A percentile compares a stretch with the other conserved stretches of the same genome.
Evolutionary conservation across 2,329 filamentous ascomycete genomes (phyloP).

Genomic region (Fusarium sp.): DNA sequence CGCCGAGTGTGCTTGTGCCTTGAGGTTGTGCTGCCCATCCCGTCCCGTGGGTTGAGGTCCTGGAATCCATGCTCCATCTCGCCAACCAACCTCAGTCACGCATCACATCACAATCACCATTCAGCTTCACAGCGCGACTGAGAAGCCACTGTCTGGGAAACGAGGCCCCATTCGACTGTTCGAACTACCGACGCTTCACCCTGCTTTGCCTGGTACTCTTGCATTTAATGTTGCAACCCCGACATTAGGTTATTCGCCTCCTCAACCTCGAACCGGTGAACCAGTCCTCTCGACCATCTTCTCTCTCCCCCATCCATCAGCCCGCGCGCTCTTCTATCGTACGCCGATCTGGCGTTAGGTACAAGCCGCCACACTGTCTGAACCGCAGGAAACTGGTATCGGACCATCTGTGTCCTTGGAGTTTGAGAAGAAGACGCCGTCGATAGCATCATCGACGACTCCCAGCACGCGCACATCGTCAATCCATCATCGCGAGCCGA

Average conservation of each 20-base stretch:
- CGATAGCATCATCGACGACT: slow-evolving; percentile 42
- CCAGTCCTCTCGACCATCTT: slow-evolving; percentile 20
- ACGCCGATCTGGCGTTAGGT: slow-evolving; percentile 23
- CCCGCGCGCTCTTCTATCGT: slow-evolving; percentile 13
- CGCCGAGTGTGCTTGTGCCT: slow-evolving; percentile 15
- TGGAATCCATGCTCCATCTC: slow-evolving; percentile 4
- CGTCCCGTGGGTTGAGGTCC: slow-evolving; percentile 24
- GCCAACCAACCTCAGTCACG: slow-evolving; percentile 36
- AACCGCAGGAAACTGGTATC: slow-evolving; percentile 47
- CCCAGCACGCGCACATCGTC: slow-evolving; percentile 44
- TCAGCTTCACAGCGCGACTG: slow-evolving; percentile 31
- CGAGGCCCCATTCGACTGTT: slow-evolving; percentile 14
- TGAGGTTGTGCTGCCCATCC: slow-evolving; percentile 23
- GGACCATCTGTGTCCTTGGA: slow-evolving; percentile 53
- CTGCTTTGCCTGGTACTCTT: slow-evolving; percentile 4
- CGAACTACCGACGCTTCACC: background rate
- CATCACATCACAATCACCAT: slow-evolving; percentile 33
- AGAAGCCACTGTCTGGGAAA: slow-evolving; percentile 15
- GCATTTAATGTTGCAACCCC: slow-evolving; percentile 32
- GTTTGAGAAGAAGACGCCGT: slow-evolving; percentile 48
- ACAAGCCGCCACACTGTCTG: slow-evolving; percentile 55
- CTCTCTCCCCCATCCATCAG: slow-evolving; percentile 16
- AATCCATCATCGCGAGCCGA: slow-evolving; percentile 38
- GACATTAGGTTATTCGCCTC: slow-evolving; percentile 27
- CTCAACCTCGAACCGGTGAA: slow-evolving; percentile 32